These are phyloP conservation scores for Epichloe typhina DNA, from an alignment of 2,329 filamentous ascomycete genomes.

Conservation along the genomic window DNA sequence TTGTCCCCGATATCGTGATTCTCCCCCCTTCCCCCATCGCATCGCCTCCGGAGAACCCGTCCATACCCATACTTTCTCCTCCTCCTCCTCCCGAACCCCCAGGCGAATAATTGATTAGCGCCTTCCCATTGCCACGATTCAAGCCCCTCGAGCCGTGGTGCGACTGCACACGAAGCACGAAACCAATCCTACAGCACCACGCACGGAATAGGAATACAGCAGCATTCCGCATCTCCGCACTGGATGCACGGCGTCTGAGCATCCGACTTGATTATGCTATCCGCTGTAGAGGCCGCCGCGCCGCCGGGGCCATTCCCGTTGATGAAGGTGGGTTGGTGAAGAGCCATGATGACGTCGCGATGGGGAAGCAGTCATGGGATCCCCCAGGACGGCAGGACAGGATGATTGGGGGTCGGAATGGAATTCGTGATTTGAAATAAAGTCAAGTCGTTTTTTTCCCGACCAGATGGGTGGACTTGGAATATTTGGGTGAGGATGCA, in stretches of 20 bases:
- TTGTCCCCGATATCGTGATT: too few species aligned
- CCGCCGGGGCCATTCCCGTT: slow-evolving; percentile 33
- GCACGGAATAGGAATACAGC: slow-evolving; percentile 42
- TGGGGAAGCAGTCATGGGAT: not conserved
- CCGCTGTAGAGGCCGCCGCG: slow-evolving; percentile 33
- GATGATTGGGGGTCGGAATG: too few species aligned
- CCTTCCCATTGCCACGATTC: too few species aligned
- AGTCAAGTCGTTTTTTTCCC: too few species aligned
- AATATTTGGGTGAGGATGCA: too few species aligned
- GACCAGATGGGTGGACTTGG: too few species aligned
- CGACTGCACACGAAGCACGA: too few species aligned
- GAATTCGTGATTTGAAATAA: too few species aligned
- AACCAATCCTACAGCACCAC: slow-evolving; percentile 29
- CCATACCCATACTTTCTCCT: too few species aligned
- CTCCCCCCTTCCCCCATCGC: not conserved
- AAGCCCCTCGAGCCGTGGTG: too few species aligned
- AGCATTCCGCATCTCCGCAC: slow-evolving; percentile 38
- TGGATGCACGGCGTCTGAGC: slow-evolving; percentile 35
- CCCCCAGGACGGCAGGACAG: too few species aligned
- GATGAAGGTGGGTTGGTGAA: slow-evolving; percentile 6
- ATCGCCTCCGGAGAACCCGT: not conserved
- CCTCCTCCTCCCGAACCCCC: not conserved
- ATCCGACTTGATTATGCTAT: slow-evolving; percentile 37
- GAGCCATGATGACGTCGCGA: slow-evolving; percentile 12
- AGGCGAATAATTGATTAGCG: too few species aligned